Evolutionary conservation across 2,329 filamentous ascomycete species (phyloP), one percentile per base, ranked within the genome.

Genomic region (Aureobasidium sp.): DNA sequence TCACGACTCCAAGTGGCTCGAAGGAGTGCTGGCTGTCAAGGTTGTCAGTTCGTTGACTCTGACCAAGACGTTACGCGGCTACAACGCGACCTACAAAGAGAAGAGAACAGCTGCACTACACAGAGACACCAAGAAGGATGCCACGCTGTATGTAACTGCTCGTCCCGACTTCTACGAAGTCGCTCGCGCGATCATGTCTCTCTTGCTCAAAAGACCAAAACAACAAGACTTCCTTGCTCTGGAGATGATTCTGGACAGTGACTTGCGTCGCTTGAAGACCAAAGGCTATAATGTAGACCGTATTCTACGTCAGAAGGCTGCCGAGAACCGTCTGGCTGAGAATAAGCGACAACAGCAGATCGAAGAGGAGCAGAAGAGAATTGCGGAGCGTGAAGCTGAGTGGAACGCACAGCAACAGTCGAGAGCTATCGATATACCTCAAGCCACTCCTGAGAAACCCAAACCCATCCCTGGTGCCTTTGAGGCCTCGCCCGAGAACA

Each of bases 271-370:
- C 57, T 78, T 99, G 44, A 87, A 90, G 68, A 86, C 87, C 64
- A 90, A 94, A 66, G 94, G 94, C 1, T 97, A 97, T 79, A 97
- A 99, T 67, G 94, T 99, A 42, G 91, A 97, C 70, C 88, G 94
- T 55, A 97, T 99, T 65, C 80, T 99, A 26, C 85, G 90, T 41
- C 88, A 88, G 60, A 95, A 95, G 76, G 91, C 89, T 23, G 89
- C 90, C 2, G 91, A 97, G 73, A 90, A 90, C 6, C 85, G 90
- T 58, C 86, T 97, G 66, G 91, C 90, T 0, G 92, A 97, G 70
- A 88, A 89, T 68, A 86, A 91, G 72, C 84, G 89, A 53, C 86
- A 88, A 69, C 83, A 84, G 70, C 81, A 81, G 37, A 84, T 91
- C 26, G 82, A 84, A 62, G 83, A 87, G 67, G 82, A 83, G 66